Conservation (phyloP, 345 rosid species). For the Zanthoxylum bungeanum region DNA sequence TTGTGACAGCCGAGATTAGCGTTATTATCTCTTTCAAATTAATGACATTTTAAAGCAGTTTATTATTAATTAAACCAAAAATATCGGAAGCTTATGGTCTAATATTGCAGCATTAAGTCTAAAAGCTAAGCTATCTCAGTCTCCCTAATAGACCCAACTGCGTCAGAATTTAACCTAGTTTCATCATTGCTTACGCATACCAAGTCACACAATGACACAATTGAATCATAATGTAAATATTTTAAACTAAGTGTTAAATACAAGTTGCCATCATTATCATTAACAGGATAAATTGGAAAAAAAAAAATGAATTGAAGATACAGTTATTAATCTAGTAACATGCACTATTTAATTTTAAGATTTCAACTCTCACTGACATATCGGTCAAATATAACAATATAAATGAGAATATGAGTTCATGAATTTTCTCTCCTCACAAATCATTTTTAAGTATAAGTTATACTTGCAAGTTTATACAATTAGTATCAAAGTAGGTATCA, state of each 20-base stretch:
- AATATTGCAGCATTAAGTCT: conserved; percentile 18
- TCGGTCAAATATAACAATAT: no score
- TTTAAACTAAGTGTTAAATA: background rate
- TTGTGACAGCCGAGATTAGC: background rate
- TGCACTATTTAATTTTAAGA: no score
- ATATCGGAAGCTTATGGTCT: conserved; percentile 10
- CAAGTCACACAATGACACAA: background rate
- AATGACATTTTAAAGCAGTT: conserved; percentile 2
- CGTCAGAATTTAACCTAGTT: conserved; percentile 23
- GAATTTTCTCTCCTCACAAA: no score
- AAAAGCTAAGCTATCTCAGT: background rate
- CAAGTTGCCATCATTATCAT: background rate
- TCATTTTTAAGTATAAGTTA: no score
- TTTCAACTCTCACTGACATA: no score
- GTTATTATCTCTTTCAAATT: background rate
- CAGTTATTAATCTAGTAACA: background rate
- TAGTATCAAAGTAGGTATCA: no score
- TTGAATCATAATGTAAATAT: background rate
- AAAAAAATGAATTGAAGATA: background rate
- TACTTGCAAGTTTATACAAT: no score
- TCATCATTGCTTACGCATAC: conserved; percentile 44
- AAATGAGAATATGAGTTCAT: no score
- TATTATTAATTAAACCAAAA: background rate
- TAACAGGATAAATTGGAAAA: conserved; percentile 4
- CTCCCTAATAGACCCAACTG: conserved; percentile 12